These are phyloP conservation scores for Lentinula guzmanii DNA, from an alignment of 768 basidiomycete genomes.

Conservation along the genomic window DNA sequence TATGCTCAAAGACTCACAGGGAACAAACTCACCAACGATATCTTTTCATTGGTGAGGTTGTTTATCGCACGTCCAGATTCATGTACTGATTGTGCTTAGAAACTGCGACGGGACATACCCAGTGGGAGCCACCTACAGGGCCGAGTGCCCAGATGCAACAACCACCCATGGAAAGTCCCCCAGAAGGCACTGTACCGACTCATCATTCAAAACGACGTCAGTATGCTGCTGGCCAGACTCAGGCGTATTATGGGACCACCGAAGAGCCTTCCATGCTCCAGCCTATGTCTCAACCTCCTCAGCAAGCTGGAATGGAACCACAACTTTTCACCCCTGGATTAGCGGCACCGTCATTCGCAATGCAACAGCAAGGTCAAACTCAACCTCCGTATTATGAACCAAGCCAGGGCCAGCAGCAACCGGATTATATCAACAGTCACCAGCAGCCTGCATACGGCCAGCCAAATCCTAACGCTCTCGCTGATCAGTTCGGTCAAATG, in stretches of 20 bases:
- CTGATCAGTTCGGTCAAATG: constrained; percentile 89
- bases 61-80: constrained; percentile 4
- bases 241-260: constrained; percentile 64
- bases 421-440: constrained; percentile 40
- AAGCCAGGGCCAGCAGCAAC: constrained; percentile 27
- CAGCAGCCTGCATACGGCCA: constrained; percentile 32
- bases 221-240: constrained; percentile 92
- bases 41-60: constrained; percentile 78
- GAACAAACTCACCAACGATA: constrained; percentile 74
- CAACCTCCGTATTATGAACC: constrained; percentile 30
- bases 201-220: constrained; percentile 72
- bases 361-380: constrained; percentile 40
- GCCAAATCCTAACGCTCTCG: constrained; percentile 50
- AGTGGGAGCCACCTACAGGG: constrained; percentile 67
- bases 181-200: constrained; percentile 36
- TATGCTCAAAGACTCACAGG: constrained; percentile 38
- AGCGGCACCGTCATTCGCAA: constrained; percentile 57
- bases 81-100: constrained; percentile 42
- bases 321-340: constrained; percentile 88
- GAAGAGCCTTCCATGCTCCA: constrained; percentile 26
- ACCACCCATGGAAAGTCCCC: constrained; percentile 30
- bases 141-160: constrained; percentile 19
- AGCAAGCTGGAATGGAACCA: constrained; percentile 20
- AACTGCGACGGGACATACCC: constrained; percentile 72
- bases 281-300: constrained; percentile 26